Evolutionary conservation across 2,329 filamentous ascomycete genomes (phyloP).

Genomic region (Fusarium mexicanum): DNA sequence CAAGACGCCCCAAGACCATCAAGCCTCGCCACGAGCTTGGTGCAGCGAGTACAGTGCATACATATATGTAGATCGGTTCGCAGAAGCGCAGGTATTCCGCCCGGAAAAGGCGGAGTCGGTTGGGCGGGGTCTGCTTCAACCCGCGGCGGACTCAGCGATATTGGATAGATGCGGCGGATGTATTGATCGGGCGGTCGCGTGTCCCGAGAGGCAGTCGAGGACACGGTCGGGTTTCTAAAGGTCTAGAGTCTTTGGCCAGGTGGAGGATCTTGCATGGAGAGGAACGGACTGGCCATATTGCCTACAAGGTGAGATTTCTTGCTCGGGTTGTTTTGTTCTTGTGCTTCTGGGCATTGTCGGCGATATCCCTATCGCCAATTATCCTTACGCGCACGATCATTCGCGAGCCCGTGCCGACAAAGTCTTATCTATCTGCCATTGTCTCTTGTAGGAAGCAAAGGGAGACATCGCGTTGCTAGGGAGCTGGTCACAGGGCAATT

Average conservation of each 20-base stretch:
- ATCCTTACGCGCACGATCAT: too few relatives aligned
- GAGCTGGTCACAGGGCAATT: neutral
- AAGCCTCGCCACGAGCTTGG: too few relatives aligned
- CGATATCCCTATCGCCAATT: neutral
- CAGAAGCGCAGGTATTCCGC: neutral
- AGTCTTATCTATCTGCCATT: too few relatives aligned
- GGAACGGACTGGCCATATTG: neutral
- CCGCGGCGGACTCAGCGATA: neutral
- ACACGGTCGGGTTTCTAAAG: neutral
- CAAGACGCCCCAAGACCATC: too few relatives aligned
- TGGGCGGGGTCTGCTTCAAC: neutral
- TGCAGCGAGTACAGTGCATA: too few relatives aligned
- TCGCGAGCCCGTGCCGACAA: too few relatives aligned
- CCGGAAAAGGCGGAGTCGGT: accelerated
- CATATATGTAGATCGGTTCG: too few relatives aligned
- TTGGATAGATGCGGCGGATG: neutral
- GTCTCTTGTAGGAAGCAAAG: too few relatives aligned
- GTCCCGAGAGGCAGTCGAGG: neutral
- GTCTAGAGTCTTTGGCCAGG: neutral
- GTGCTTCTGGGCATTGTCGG: neutral
- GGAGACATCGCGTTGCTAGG: too few relatives aligned
- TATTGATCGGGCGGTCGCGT: neutral
- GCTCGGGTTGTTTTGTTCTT: too few relatives aligned
- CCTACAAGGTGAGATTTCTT: neutral
- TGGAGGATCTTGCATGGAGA: neutral